These are phyloP conservation scores for Lecanicillium sp. DNA, from an alignment of 2,329 filamentous ascomycete genomes.

Conservation along the genomic window DNA sequence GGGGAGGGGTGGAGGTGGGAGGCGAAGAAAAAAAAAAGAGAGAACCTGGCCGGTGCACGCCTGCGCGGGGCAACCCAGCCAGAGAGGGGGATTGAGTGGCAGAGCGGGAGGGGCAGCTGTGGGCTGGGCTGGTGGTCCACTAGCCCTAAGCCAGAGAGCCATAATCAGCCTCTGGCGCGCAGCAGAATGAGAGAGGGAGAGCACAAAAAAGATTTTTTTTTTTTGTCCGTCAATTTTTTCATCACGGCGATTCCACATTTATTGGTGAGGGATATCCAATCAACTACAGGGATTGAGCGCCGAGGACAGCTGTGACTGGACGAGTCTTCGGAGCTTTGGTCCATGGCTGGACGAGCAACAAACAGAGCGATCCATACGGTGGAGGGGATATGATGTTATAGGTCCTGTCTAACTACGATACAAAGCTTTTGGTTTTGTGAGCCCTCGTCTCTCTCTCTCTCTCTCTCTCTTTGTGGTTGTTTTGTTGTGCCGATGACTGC, in stretches of 20 bases:
- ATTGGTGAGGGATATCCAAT: not conserved
- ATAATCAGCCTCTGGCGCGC: not conserved
- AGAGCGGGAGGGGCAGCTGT: not conserved
- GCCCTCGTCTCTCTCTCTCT: too few species aligned
- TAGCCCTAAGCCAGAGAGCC: slow-evolving; percentile 8
- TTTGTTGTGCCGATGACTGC: not conserved
- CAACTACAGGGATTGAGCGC: not conserved
- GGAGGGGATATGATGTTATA: too few species aligned
- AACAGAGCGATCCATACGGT: too few species aligned
- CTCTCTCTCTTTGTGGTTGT: not conserved
- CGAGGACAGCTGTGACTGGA: too few species aligned
- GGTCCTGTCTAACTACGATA: too few species aligned
- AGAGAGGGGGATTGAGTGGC: not conserved
- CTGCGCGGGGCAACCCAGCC: slow-evolving; percentile 33
- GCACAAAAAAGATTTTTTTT: slow-evolving; percentile 9
- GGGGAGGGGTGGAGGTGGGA: slow-evolving; percentile 25
- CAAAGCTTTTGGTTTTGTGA: too few species aligned
- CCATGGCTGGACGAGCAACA: too few species aligned
- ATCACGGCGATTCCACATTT: slow-evolving; percentile 7
- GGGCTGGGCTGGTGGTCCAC: not conserved
- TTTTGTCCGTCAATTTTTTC: not conserved
- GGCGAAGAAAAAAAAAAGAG: slow-evolving; percentile 16
- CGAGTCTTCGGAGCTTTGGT: too few species aligned
- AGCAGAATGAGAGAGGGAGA: not conserved
- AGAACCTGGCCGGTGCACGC: slow-evolving; percentile 19